Conservation (phyloP, 306 rosid genomes). For the Crotalaria pallida region DNA sequence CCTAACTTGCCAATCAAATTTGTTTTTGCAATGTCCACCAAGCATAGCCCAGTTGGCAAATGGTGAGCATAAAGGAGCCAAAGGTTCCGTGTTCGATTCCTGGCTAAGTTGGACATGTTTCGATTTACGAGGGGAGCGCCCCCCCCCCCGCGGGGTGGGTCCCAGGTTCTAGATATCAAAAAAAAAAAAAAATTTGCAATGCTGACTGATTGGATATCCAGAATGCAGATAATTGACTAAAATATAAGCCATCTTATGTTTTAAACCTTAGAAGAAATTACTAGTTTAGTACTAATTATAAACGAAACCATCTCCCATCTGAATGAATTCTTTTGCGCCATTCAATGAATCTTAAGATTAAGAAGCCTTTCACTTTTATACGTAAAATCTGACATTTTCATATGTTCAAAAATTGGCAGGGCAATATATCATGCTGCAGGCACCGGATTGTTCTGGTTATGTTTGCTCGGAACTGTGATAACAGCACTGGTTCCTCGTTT, state of each 20-base stretch:
- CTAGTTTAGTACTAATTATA: not conserved
- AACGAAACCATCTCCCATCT: not conserved
- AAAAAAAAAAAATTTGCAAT: too few relatives aligned
- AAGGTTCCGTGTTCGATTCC: too few relatives aligned
- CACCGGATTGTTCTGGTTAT: slow-evolving; percentile 58
- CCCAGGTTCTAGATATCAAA: too few relatives aligned
- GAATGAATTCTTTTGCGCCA: not conserved
- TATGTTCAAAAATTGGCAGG: slow-evolving; percentile 44
- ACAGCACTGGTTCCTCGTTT: slow-evolving; percentile 67
- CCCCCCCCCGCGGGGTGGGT: too few relatives aligned
- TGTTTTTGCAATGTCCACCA: too few relatives aligned
- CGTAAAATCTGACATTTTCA: slow-evolving; percentile 7
- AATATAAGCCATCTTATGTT: not conserved
- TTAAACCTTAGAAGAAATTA: not conserved
- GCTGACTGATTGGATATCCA: not conserved
- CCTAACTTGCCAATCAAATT: not conserved
- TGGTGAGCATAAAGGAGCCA: too few relatives aligned
- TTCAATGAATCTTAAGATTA: not conserved
- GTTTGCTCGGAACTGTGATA: slow-evolving; percentile 50
- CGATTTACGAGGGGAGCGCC: too few relatives aligned
- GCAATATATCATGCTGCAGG: slow-evolving; percentile 46
- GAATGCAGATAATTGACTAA: not conserved
- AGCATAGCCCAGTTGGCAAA: too few relatives aligned
- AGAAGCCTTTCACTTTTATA: not conserved
- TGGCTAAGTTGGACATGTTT: too few relatives aligned